phyloP scores from a whole-genome alignment of 805 yeast species.

The Zygosaccharomyces bisporus region DNA sequence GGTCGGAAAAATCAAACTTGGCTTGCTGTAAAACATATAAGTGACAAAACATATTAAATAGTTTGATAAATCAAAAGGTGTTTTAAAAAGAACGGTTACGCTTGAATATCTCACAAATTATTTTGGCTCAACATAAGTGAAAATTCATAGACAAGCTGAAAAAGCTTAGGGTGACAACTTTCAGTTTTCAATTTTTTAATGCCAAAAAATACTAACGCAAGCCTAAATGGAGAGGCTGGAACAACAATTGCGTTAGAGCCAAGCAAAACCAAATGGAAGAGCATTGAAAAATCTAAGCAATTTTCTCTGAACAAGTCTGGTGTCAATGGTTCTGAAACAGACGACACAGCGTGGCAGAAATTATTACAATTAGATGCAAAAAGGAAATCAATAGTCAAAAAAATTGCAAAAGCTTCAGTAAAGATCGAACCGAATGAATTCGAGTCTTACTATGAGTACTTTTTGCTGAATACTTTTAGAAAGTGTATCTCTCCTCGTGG shows the following conservation, averaged over 20 bases:
- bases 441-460: constrained; percentile 35
- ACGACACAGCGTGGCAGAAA: neutral
- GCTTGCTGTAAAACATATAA: neutral
- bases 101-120: neutral
- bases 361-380: constrained; percentile 3
- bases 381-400: constrained; percentile 6
- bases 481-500: constrained; percentile 36
- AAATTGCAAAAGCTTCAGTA: constrained; percentile 16
- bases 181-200: neutral
- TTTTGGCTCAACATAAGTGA: neutral
- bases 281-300: neutral
- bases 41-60: no score
- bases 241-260: constrained; percentile 2
- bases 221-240: neutral
- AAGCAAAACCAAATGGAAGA: neutral
- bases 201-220: neutral
- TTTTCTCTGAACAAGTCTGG: neutral
- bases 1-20: neutral
- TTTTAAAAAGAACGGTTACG: neutral
- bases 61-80: neutral
- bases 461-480: constrained; percentile 27
- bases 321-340: neutral
- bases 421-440: constrained; percentile 30
- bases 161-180: neutral
- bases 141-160: neutral